These are phyloP conservation scores for Yarrowia porcina DNA, from an alignment of 805 yeast genomes.

Conservation along the genomic window DNA sequence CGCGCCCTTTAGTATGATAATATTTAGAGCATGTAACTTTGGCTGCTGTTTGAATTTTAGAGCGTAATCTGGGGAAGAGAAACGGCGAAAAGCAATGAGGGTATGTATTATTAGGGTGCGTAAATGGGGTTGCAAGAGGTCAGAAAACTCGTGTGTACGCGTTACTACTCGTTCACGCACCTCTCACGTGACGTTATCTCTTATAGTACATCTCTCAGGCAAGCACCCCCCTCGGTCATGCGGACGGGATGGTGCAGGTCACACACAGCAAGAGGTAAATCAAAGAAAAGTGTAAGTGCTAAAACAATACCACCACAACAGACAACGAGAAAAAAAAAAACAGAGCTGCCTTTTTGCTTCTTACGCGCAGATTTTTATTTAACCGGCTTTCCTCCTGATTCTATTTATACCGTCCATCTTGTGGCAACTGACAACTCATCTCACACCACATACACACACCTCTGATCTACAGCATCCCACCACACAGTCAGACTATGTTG, in stretches of 20 bases:
- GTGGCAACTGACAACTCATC: not conserved
- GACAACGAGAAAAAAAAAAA: not conserved
- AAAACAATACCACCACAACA: not conserved
- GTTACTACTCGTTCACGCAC: no score
- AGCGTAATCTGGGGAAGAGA: no score
- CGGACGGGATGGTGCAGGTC: not conserved
- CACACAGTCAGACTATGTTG: no score
- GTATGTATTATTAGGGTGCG: no score
- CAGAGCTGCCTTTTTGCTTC: not conserved
- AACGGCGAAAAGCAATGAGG: no score
- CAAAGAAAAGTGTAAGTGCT: not conserved
- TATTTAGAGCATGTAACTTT: not conserved
- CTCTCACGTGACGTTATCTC: not conserved
- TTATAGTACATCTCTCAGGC: not conserved
- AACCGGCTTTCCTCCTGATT: no score
- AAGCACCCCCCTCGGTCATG: not conserved
- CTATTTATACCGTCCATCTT: not conserved
- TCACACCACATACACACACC: not conserved
- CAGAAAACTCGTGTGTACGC: no score
- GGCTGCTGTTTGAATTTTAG: no score
- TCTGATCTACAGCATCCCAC: no score
- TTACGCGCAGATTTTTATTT: not conserved
- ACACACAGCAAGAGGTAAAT: not conserved
- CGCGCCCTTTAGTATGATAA: not conserved
- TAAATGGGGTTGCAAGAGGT: no score